Evolutionary conservation across 2,329 filamentous ascomycete species (phyloP), one percentile per base, ranked within the genome.

Genomic region (Exophiala alcalophila): DNA sequence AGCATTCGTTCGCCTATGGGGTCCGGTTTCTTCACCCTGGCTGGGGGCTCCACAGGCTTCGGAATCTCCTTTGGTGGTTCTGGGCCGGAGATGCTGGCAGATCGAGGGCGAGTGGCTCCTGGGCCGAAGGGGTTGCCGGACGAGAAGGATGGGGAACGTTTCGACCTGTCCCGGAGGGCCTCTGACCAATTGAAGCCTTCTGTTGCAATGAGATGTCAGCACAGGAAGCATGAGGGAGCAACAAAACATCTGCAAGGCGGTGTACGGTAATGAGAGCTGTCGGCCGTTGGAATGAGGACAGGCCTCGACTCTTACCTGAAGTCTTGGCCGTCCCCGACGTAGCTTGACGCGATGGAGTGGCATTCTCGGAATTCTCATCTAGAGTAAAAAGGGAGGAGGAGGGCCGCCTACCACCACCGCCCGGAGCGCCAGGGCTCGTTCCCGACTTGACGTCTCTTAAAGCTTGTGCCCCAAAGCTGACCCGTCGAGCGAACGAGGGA

Each of bases 141-240:
- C 21, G 65, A 59, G 45, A 70, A 49, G 38, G 69, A 72, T 34
- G 69, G 68, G 37, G 80, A 83, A 67, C 88, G 90, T 71, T 94
- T 88, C 59, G 90, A 90, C 63, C 90, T 85, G 60, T 83, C 84
- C 67, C 89, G 87, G 74, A 96, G 81, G 72, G 94, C 90, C 73
- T 96, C 91, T 63, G 88, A 87, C 85, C 91, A 95, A 70, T 94
- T 94, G 77, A 94, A 95, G 66, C 86, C 87, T 76, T 92, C 88
- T 76, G 87, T 85, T 90, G 79, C 26, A 52, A 45, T 37, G 12
- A 14, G 9, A 14, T 36, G 18, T 23, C 12, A 32, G 11, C 23
- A 14, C 18, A 14, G 9, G n/a, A 37, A 11, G 14, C 12, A 30
- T 15, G 9, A 25, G 6, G 9, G 11, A 28, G 9, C 10, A 32